Base-by-base conservation (phyloP, 169 alveolate species). In the Plasmodium cynomolgi region DNA sequence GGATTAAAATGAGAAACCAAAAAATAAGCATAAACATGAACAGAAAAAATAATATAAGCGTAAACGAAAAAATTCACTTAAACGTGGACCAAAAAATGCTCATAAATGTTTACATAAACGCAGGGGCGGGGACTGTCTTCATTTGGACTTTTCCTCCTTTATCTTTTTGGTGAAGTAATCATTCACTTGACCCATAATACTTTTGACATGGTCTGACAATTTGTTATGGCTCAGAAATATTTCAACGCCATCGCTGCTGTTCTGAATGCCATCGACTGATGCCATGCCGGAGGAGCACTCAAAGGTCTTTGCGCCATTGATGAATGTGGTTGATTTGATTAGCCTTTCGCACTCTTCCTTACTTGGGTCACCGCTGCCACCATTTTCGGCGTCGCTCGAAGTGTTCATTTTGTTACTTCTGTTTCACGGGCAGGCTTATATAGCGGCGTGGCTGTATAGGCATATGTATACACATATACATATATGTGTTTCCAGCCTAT, bases 151-250 rank as follows among this genome's bases (percentile, higher is more conserved):
- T n/a, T 68, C 54, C 33, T 91, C 95, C 20, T 91, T 91, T 68
- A 91, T 81, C 58, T 72, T 91, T 91, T 91, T 81, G n/a, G 91
- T 91, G 33, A 91, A 91, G 37, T 81, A 44, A 44, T 91, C 84
- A 72, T 91, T 91, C 23, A 91, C 91, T 23, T 80, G 83, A 68
- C 81, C 84, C 91, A 91, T 91, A n/a, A 91, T 75, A 26, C 92
- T 23, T n/a, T 71, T 80, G 71, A 91, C 83, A n/a, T 91, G 95
- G 15, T 68, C 84, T 26, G 95, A 54, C 74, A 80, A 31, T 31
- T 91, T 91, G 31, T 71, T 81, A 81, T 33, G 72, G 83, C 75
- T 81, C 71, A 91, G 54, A 23, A 73, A 81, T 91, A 91, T 91
- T 81, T 91, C 85, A 39, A 91, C 84, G 34, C 80, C 50, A 50